phyloP scores from a whole-genome alignment of 176 grass and related monocot genomes.

The Juncus effusus region DNA sequence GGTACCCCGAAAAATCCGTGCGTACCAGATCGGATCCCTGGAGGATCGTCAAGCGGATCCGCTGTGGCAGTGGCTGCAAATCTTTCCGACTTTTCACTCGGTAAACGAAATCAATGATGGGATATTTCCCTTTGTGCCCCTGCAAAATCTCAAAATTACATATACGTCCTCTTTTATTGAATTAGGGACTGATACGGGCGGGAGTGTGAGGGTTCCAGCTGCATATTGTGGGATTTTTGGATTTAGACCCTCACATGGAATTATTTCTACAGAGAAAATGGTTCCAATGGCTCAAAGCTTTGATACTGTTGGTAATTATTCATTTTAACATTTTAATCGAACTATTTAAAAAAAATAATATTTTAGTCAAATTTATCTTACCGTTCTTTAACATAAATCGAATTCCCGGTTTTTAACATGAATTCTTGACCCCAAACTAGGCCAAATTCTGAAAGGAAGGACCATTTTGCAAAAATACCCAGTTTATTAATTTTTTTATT shows the following conservation, averaged over 20 bases:
- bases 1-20: conserved; percentile 83
- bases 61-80: conserved; percentile 67
- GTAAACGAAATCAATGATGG: conserved; percentile 22
- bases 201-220: conserved; percentile 82
- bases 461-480: too few species aligned
- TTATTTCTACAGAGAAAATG: conserved; percentile 39
- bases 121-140: neutral
- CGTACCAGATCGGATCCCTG: conserved; percentile 57
- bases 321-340: neutral
- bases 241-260: conserved; percentile 70
- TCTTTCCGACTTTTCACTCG: conserved; percentile 67
- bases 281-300: conserved; percentile 80
- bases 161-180: neutral
- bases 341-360: neutral
- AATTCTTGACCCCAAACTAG: neutral
- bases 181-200: conserved; percentile 78
- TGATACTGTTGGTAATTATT: conserved; percentile 68
- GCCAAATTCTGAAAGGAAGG: neutral
- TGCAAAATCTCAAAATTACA: neutral
- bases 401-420: neutral
- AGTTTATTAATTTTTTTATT: neutral
- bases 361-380: too few species aligned
- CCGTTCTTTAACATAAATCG: too few species aligned
- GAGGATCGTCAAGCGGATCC: conserved; percentile 89
- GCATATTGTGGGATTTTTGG: conserved; percentile 87